Evolutionary conservation across 169 alveolate genomes (phyloP).

Genomic region (Plasmodium vivax): DNA sequence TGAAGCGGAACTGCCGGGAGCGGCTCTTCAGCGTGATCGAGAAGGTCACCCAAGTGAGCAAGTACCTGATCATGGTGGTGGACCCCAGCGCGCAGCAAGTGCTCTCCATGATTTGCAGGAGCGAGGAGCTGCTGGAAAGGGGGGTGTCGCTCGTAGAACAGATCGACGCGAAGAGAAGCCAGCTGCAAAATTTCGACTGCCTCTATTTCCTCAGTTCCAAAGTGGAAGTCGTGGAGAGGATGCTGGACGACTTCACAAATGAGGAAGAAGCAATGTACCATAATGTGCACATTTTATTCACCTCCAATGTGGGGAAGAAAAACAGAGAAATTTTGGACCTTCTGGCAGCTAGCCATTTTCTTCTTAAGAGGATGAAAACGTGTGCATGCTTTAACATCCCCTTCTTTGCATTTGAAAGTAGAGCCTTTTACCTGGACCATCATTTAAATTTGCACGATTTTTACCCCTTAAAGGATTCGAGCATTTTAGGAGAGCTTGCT

Average conservation of each 20-base stretch:
- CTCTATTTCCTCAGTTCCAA: constrained; percentile 81
- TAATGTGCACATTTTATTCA: constrained; percentile 79
- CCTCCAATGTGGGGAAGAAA: constrained; percentile 63
- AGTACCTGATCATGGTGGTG: constrained; percentile 82
- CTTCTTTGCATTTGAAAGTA: constrained; percentile 85
- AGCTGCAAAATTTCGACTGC: constrained; percentile 80
- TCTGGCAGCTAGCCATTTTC: constrained; percentile 76
- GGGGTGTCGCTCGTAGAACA: constrained; percentile 88
- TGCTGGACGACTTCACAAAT: constrained; percentile 76
- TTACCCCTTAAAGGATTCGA: constrained; percentile 38
- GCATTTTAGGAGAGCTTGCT: constrained; percentile 6
- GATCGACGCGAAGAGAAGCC: constrained; percentile 79
- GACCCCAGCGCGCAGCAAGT: constrained; percentile 81
- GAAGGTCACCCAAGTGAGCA: constrained; percentile 78
- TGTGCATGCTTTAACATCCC: constrained; percentile 83
- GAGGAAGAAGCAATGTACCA: constrained; percentile 75
- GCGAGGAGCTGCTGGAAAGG: constrained; percentile 85
- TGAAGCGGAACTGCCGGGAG: constrained; percentile 32
- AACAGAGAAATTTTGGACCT: constrained; percentile 74
- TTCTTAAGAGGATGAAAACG: constrained; percentile 74
- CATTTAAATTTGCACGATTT: constrained; percentile 62
- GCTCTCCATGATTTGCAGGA: constrained; percentile 85
- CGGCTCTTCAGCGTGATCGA: constrained; percentile 78
- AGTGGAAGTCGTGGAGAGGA: constrained; percentile 22
- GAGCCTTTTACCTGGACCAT: constrained; percentile 78